Evolutionary conservation across 139 green algal genomes (phyloP).

Genomic region (Desmodesmus armatus): DNA sequence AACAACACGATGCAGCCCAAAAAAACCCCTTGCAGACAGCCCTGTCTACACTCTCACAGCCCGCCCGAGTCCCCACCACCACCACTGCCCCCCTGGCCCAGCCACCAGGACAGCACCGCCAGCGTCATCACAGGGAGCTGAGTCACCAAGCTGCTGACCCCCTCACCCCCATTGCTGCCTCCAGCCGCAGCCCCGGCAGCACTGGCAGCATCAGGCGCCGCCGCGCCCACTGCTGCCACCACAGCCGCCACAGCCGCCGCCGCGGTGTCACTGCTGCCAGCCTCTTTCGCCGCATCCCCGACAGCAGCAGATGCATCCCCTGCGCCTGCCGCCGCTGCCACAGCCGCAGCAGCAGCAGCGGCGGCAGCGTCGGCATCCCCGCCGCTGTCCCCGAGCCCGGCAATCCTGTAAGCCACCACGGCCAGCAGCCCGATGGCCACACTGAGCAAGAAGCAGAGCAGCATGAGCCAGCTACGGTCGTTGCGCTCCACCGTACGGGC

Average conservation of each 20-base stretch:
- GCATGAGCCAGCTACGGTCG: slow-evolving; percentile 82
- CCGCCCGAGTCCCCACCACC: neutral
- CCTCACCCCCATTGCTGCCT: neutral
- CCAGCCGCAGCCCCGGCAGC: slow-evolving; percentile 5
- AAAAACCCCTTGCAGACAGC: too few species aligned
- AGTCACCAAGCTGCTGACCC: neutral
- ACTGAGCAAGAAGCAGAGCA: slow-evolving; percentile 74
- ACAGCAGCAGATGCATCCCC: neutral
- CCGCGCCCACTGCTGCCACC: neutral
- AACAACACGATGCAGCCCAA: too few species aligned
- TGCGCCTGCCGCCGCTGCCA: neutral
- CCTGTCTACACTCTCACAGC: neutral
- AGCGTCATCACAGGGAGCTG: slow-evolving; percentile 21
- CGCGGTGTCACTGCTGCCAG: neutral
- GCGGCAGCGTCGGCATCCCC: neutral
- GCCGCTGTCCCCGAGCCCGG: neutral
- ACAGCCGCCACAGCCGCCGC: slow-evolving; percentile 1
- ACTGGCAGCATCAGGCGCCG: neutral
- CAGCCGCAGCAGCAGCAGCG: slow-evolving; percentile 2
- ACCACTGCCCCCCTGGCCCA: neutral
- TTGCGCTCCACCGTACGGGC: slow-evolving; percentile 69
- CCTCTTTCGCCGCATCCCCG: too few species aligned
- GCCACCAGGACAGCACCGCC: neutral
- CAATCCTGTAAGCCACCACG: slow-evolving; percentile 72
- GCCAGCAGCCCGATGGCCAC: slow-evolving; percentile 76